Evolutionary conservation across 441 rosid genomes (phyloP).

Genomic region (Erysimum cheiri): DNA sequence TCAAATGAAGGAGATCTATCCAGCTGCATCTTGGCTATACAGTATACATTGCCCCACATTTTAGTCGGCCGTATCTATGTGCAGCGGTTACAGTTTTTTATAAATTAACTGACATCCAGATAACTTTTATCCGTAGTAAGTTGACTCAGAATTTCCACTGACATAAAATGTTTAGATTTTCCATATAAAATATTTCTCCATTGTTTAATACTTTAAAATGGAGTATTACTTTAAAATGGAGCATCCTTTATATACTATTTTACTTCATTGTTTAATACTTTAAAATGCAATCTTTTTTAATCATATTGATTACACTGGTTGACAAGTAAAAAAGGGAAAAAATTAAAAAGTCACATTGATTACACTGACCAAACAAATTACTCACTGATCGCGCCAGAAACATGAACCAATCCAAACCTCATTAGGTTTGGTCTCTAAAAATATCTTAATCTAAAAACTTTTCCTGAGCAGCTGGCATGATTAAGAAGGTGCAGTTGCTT

Average conservation of each 20-base stretch:
- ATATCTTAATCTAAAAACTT: constrained; percentile 19
- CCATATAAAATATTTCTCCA: neutral
- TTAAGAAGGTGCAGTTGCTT: constrained; percentile 30
- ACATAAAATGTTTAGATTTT: too few species aligned
- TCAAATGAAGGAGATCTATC: constrained; percentile 28
- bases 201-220: too few species aligned
- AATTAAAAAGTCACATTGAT: constrained; percentile 11
- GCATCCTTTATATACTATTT: neutral
- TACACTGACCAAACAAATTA: constrained; percentile 43
- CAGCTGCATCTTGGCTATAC: constrained; percentile 40
- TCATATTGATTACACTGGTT: constrained; percentile 24
- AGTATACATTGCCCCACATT: constrained; percentile 21
- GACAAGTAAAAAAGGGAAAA: neutral
- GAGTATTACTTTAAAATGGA: too few species aligned
- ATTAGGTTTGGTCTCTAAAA: constrained; percentile 4
- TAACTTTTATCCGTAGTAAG: neutral
- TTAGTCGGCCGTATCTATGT: constrained; percentile 1
- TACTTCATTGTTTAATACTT: too few species aligned
- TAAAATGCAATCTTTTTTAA: neutral
- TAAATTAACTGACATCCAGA: neutral
- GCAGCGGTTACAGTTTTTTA: constrained; percentile 2
- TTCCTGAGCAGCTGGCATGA: constrained; percentile 43
- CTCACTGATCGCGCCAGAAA: constrained; percentile 36
- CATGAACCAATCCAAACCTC: constrained; percentile 14
- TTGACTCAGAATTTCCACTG: too few species aligned